Percentiles rank a stretch among this genome's conserved stretches.
Evolutionary conservation across 176 grass and related monocot species (phyloP).

Genomic region (Cymbopogon citratus): DNA sequence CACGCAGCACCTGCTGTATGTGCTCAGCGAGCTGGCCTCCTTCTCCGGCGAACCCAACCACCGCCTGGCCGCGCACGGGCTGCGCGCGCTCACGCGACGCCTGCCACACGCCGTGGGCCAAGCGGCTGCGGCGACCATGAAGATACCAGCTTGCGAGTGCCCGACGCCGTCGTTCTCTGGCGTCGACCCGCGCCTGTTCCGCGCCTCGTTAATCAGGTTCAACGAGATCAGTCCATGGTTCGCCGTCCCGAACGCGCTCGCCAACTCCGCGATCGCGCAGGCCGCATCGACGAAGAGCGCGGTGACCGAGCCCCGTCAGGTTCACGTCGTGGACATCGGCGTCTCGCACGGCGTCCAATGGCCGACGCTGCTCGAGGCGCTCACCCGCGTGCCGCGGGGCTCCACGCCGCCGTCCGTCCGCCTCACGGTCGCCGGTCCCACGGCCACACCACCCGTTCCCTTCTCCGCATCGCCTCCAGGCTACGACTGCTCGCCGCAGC

Average conservation of each 20-base stretch:
- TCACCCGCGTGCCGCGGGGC: slow-evolving; percentile 39
- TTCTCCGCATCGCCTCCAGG: slow-evolving; percentile 61
- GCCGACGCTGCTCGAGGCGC: slow-evolving; percentile 88
- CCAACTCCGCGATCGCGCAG: slow-evolving; percentile 71
- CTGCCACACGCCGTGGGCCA: slow-evolving; percentile 23
- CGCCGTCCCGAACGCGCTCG: slow-evolving; percentile 66
- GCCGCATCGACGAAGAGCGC: neutral
- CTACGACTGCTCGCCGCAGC: slow-evolving; percentile 70
- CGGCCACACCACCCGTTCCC: slow-evolving; percentile 27
- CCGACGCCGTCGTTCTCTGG: slow-evolving; percentile 34
- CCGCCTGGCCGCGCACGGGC: slow-evolving; percentile 69
- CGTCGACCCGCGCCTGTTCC: slow-evolving; percentile 59
- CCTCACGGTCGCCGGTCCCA: slow-evolving; percentile 37
- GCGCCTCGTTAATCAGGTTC: slow-evolving; percentile 76
- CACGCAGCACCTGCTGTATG: slow-evolving; percentile 75
- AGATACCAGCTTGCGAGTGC: slow-evolving; percentile 4
- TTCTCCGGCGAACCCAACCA: slow-evolving; percentile 78
- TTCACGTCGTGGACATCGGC: slow-evolving; percentile 82
- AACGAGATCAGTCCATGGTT: slow-evolving; percentile 96
- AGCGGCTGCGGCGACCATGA: slow-evolving; percentile 1
- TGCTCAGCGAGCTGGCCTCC: slow-evolving; percentile 73
- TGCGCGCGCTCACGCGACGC: slow-evolving; percentile 39
- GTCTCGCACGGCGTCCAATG: slow-evolving; percentile 95
- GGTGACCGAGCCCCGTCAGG: neutral
- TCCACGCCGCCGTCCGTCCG: slow-evolving; percentile 44